Base-by-base conservation (phyloP, 331 rosid genomes). In the Rhamnella rubrinervis region DNA sequence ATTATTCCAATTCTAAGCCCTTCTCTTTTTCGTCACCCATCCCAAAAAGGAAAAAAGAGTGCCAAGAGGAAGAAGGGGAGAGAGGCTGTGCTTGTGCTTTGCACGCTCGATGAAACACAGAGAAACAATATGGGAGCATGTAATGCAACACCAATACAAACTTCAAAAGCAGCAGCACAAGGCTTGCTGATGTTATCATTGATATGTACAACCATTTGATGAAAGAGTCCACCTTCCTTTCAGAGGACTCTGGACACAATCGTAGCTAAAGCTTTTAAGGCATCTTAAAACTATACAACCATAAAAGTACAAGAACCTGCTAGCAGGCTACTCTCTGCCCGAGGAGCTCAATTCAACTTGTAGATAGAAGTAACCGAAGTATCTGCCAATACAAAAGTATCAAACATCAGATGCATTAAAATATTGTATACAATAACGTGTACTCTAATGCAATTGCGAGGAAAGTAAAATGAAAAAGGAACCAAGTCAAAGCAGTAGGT, bases 211-310 rank as follows among this genome's bases (percentile, higher is more conserved):
- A 60, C 82, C 53, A 66, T 68, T 66, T 53, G 61, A 66, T n/a
- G 38, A 35, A 44, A 44, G 44, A 74, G 57, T 58, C 63, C 68
- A 62, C 55, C 35, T 28, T 57, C 57, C 51, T 16, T 57, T 56
- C 11, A 53, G 31, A 68, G 70, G 67, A 63, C 26, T 37, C 75
- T 46, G 49, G 49, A 7, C 49, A 44, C 49, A 44, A 44, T 64
- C 56, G 67, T 61, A 52, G 50, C 68, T 58, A 65, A 65, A 71
- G 58, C 70, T 82, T 82, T 55, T 44, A 65, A 37, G 68, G 67
- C 77, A 26, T 62, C 55, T 44, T 59, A 76, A 31, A 72, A 66
- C 80, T 77, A 80, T 77, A 81, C 90, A 81, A 76, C 72, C 79
- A 60, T n/a, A 62, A 57, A 40, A 47, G 41, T 9, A 15, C 4